Conservation (phyloP, 2,329 filamentous ascomycete genomes). For the Lasiodiplodia hormozganensis region DNA sequence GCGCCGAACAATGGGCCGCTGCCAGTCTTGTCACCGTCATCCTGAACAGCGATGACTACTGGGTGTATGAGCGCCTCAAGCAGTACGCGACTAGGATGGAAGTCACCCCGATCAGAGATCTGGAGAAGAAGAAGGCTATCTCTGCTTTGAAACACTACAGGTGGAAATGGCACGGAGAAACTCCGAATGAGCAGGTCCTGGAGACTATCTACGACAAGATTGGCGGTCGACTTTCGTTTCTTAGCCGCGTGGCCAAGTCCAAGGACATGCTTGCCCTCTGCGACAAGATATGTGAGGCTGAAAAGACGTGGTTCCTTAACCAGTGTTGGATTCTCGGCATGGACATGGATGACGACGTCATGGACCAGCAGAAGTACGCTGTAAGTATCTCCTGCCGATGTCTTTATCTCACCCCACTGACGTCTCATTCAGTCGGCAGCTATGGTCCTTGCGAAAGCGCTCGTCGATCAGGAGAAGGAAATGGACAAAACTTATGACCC, state of each 20-base stretch:
- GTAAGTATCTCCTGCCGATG: slow-evolving; percentile 61
- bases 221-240: slow-evolving; percentile 84
- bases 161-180: slow-evolving; percentile 75
- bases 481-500: slow-evolving; percentile 68
- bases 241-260: slow-evolving; percentile 90
- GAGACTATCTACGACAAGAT: slow-evolving; percentile 85
- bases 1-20: slow-evolving; percentile 95
- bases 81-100: slow-evolving; percentile 94
- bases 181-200: slow-evolving; percentile 61
- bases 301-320: slow-evolving; percentile 82
- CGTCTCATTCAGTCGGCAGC: slow-evolving; percentile 70
- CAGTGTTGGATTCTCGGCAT: slow-evolving; percentile 76
- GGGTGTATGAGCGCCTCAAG: slow-evolving; percentile 96
- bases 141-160: slow-evolving; percentile 80
- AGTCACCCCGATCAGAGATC: slow-evolving; percentile 82
- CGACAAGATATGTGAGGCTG: slow-evolving; percentile 71
- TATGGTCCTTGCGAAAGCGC: slow-evolving; percentile 88
- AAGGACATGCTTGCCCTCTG: slow-evolving; percentile 80
- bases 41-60: slow-evolving; percentile 97
- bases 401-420: neutral
- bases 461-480: slow-evolving; percentile 83
- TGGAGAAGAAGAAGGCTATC: slow-evolving; percentile 80
- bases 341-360: slow-evolving; percentile 94
- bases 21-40: slow-evolving; percentile 89
- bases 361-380: slow-evolving; percentile 97